Percentiles rank a stretch among this genome's conserved stretches.
Evolutionary conservation across 2,329 filamentous ascomycete species (phyloP).

Genomic region (Aspergillus hiratsukae): DNA sequence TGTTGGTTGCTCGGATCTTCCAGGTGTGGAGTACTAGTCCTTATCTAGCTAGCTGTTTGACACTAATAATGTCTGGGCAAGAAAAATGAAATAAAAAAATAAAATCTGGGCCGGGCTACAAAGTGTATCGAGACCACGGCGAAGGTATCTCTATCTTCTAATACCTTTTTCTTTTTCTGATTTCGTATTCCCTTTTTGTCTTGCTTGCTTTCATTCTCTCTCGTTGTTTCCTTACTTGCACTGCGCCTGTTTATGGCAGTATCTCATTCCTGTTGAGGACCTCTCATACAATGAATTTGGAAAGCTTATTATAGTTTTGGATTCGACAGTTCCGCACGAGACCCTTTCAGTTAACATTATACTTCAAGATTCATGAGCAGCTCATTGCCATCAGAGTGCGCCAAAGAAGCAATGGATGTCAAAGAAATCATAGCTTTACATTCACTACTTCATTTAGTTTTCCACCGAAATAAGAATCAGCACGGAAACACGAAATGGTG

Average conservation of each 20-base stretch:
- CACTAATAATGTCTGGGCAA: too few species aligned
- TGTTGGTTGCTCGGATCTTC: background rate
- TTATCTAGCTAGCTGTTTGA: background rate
- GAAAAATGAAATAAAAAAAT: too few species aligned
- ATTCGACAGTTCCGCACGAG: background rate
- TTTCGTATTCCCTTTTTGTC: background rate
- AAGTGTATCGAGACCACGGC: background rate
- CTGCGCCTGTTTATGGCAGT: background rate
- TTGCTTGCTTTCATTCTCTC: background rate
- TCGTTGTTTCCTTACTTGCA: background rate
- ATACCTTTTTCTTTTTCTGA: background rate
- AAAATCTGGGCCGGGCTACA: too few species aligned
- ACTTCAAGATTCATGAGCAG: background rate
- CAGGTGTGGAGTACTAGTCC: background rate
- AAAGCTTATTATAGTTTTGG: background rate
- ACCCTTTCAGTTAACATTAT: background rate
- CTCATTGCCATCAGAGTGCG: background rate
- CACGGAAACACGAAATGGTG: constrained; percentile 81
- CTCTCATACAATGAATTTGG: background rate
- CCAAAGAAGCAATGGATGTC: constrained; percentile 22
- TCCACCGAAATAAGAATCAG: constrained; percentile 87
- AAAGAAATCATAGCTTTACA: constrained; percentile 26
- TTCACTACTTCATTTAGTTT: constrained; percentile 61
- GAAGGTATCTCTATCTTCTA: background rate
- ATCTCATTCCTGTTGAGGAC: background rate